Percentiles rank a stretch among this genome's conserved stretches.
phyloP scores from a whole-genome alignment of 495 filamentous ascomycete species.

The Penicillium egyptiacum region DNA sequence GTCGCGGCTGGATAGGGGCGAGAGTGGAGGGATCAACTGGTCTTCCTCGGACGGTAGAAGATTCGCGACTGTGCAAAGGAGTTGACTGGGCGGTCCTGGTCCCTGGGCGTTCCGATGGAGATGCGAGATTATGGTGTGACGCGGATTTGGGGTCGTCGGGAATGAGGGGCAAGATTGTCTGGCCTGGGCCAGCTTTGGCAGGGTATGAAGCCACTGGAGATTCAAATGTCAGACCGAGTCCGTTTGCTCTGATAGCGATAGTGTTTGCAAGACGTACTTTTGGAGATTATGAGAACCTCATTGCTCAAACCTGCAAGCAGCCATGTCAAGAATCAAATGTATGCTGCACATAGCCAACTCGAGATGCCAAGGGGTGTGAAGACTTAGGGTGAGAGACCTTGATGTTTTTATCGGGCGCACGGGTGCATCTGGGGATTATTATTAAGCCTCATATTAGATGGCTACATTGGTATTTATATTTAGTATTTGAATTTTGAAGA shows the following conservation, averaged over 20 bases:
- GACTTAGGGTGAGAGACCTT: not conserved
- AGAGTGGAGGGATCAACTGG: constrained; percentile 41
- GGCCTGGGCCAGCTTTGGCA: constrained; percentile 40
- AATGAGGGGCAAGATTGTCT: constrained; percentile 47
- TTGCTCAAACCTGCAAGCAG: constrained; percentile 10
- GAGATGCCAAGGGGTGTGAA: constrained; percentile 1
- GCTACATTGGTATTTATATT: not conserved
- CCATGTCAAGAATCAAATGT: not conserved
- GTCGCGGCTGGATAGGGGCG: constrained; percentile 44
- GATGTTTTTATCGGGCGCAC: constrained; percentile 16
- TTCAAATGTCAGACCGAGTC: constrained; percentile 11
- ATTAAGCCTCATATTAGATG: constrained; percentile 9
- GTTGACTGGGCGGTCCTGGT: constrained; percentile 50
- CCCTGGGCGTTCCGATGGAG: constrained; percentile 42
- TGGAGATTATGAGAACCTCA: constrained; percentile 4
- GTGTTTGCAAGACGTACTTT: constrained; percentile 1
- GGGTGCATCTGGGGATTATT: constrained; percentile 7
- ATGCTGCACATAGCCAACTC: constrained; percentile 7
- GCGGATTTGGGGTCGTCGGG: constrained; percentile 42
- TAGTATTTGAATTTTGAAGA: not conserved
- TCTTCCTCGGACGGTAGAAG: constrained; percentile 47
- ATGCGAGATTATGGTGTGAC: constrained; percentile 45
- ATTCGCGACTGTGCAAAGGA: constrained; percentile 50
- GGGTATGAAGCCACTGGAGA: constrained; percentile 42
- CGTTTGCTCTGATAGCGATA: constrained; percentile 2